These are phyloP conservation scores for Aspergillus nidulans DNA, from an alignment of 495 filamentous ascomycete species.

Conservation along the genomic window DNA sequence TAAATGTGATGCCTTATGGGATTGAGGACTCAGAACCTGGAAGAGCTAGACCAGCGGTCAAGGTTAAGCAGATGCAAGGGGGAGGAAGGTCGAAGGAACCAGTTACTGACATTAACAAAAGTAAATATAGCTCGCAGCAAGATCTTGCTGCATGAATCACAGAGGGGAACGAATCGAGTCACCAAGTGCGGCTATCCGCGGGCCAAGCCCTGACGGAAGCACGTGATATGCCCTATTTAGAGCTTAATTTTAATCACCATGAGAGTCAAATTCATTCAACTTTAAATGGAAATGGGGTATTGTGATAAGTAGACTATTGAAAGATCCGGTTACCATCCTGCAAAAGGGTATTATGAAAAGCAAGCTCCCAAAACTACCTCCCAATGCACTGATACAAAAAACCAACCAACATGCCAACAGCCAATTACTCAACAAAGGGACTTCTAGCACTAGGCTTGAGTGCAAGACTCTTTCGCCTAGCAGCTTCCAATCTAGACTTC, in stretches of 20 bases:
- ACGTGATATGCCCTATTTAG: not conserved
- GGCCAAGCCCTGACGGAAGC: not conserved
- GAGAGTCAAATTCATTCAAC: too few species aligned
- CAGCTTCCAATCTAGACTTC: conserved; percentile 64
- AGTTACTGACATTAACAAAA: not conserved
- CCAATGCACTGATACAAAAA: not conserved
- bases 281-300: too few species aligned
- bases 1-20: not conserved
- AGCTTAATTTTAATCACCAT: too few species aligned
- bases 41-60: not conserved
- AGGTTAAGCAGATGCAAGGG: not conserved
- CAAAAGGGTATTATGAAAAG: conserved; percentile 3
- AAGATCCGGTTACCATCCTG: not conserved
- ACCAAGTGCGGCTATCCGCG: not conserved
- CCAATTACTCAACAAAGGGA: conserved; percentile 46
- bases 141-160: not conserved
- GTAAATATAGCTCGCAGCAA: not conserved
- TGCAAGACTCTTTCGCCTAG: conserved; percentile 75
- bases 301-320: not conserved
- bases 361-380: not conserved
- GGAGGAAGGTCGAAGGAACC: not conserved
- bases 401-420: not conserved
- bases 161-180: not conserved
- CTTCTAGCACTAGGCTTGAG: conserved; percentile 76
- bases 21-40: not conserved